Evolutionary conservation across 345 rosid genomes (phyloP), one percentile per base, ranked within the genome.

Genomic region (Citrus australasica): DNA sequence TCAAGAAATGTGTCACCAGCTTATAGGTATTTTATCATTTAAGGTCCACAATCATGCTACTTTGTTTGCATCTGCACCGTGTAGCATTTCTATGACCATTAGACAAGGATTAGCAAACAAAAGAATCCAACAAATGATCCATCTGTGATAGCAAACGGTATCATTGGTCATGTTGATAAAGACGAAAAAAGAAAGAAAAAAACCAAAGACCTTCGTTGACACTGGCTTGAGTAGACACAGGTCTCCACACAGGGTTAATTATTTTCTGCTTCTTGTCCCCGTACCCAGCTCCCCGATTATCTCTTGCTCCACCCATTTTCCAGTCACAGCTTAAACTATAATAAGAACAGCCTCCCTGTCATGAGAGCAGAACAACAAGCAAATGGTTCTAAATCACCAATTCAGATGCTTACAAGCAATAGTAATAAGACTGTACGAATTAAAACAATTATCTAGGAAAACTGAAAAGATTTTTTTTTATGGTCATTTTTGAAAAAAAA

Each of bases 191-290:
- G 71, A 73, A 75, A 81, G 58, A 53, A 53, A 5, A 17, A 17
- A 53, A 53, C 56, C 71, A 80, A 63, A 28, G 38, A 92, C 97
- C 98, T 79, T 87, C 86, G 61, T 30, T 1, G 63, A 85, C 78
- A 83, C 78, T 79, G 75, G 91, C 83, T 40, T 79, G 85, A 79
- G 85, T 79, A 81, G 90, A 86, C 60, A 89, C 79, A 21, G 91
- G 89, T 77, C 86, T 90, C 98, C 98, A 87, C 11, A 72, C 86
- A 51, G 28, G 85, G 79, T 79, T 82, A 7, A 70, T 75, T 28
- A 69, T 78, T 83, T 86, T 89, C 56, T 17, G 67, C 85, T 83
- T 88, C 81, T 79, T 89, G 48, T 28, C 58, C 77, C 76, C 74
- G 46, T 83, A 89, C 84, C 79, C 78, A 4, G 71, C 30, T 14